Percentiles rank a stretch among this genome's conserved stretches.
phyloP scores from a whole-genome alignment of 2,329 filamentous ascomycete genomes.

The Fusarium sp. region DNA sequence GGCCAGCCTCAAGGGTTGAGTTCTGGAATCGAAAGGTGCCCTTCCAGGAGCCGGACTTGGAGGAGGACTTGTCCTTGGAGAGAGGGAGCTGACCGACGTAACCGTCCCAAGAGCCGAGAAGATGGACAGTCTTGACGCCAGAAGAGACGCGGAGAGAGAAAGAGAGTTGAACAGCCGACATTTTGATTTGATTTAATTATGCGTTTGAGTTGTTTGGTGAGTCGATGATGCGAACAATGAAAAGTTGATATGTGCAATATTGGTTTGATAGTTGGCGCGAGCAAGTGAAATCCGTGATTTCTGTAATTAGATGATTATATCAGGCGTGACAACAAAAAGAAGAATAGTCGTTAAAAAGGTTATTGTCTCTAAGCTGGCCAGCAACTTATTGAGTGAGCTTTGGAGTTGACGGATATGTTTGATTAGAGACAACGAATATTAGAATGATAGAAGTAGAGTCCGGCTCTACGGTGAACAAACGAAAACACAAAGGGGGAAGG shows the following conservation, averaged over 20 bases:
- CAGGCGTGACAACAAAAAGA: conserved; percentile 35
- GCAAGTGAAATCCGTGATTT: conserved; percentile 68
- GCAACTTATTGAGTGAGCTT: conserved; percentile 51
- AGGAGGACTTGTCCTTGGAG: conserved; percentile 84
- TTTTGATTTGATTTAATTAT: conserved; percentile 65
- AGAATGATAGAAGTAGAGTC: conserved; percentile 62
- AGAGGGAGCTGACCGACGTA: conserved; percentile 95
- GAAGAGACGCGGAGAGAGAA: conserved; percentile 96
- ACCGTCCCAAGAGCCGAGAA: conserved; percentile 98
- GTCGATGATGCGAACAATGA: conserved; percentile 46
- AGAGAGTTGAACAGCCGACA: conserved; percentile 93
- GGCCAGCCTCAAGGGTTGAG: conserved; percentile 84
- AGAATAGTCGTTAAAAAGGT: conserved; percentile 35
- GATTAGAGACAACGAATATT: conserved; percentile 52
- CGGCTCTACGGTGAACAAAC: conserved; percentile 62
- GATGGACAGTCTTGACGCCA: conserved; percentile 96
- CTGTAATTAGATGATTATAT: conserved; percentile 59
- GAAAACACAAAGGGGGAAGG: conserved; percentile 55
- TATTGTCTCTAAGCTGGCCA: conserved; percentile 56
- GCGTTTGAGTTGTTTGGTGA: conserved; percentile 46
- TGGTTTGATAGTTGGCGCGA: conserved; percentile 58
- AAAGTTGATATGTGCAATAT: conserved; percentile 29
- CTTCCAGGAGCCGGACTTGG: conserved; percentile 93
- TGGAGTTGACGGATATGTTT: conserved; percentile 32
- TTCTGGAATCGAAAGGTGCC: conserved; percentile 97